Base-by-base conservation (phyloP, 2,329 filamentous ascomycete species). In the Xylariaceae sp. region DNA sequence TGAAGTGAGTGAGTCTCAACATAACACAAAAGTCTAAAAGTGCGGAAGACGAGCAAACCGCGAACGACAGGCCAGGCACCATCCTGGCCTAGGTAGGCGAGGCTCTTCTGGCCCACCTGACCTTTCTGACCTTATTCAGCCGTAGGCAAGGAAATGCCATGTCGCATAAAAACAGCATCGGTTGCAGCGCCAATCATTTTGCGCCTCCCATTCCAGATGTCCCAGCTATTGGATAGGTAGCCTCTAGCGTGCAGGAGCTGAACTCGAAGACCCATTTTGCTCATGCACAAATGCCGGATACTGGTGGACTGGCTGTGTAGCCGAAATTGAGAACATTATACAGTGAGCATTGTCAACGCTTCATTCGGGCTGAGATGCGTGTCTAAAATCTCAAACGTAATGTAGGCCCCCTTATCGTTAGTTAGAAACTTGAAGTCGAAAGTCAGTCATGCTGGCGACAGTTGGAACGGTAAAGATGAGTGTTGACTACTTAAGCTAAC, bases 221-320 rank as follows among this genome's bases (percentile, higher is more conserved):
- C 43, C 34, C 48, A 57, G 59, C 53, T 36, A 63, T 65, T 61
- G 53, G 53, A 62, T 56, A n/a, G 55, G 48, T 61, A 58, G 58
- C 24, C 16, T 34, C 23, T 43, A 61, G 58, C 60, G 52, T 66
- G 63, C 65, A 69, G 63, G 58, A 68, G 68, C 68, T 70, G 68
- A 70, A 69, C 58, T 61, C 33, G 61, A 60, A 19, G 50, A 60
- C 40, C 63, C 65, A 62, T 64, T 37, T 31, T 21, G 33, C 19
- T 34, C 21, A n/a, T 33, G 43, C 50, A 39, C 40, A 48, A 56
- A 23, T 26, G 23, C 45, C 45, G 45, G 43, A n/a, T n/a, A n/a
- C n/a, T n/a, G n/a, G n/a, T n/a, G n/a, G n/a, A n/a, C n/a, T n/a
- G n/a, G n/a, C n/a, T n/a, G n/a, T n/a, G n/a, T n/a, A n/a, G n/a